Evolutionary conservation across 2,329 filamentous ascomycete genomes (phyloP).

Genomic region (Triangularia setosa): DNA sequence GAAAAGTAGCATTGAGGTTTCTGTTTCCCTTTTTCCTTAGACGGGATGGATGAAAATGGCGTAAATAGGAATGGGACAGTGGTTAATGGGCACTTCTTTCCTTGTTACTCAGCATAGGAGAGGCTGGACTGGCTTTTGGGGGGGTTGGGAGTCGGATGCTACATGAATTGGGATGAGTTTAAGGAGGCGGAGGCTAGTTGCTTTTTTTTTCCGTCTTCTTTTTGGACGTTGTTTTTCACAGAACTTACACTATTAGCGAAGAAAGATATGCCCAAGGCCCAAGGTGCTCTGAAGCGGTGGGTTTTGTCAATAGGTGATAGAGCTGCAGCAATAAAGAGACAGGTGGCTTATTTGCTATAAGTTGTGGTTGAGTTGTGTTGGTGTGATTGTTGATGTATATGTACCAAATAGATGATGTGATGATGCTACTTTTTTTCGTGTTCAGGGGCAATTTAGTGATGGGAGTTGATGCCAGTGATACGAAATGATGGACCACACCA

Average conservation of each 20-base stretch:
- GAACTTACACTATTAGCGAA: neutral
- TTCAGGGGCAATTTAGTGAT: neutral
- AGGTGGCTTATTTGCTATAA: neutral
- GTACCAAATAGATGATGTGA: too few species aligned
- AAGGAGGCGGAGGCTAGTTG: neutral
- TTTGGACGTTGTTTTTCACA: neutral
- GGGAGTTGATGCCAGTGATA: neutral
- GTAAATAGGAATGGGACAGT: neutral
- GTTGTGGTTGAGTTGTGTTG: neutral
- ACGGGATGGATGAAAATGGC: neutral
- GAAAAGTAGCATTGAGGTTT: neutral
- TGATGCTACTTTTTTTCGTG: neutral
- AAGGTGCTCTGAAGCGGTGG: neutral
- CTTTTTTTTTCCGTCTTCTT: neutral
- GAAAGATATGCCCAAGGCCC: neutral
- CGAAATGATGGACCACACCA: neutral
- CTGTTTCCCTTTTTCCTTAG: neutral
- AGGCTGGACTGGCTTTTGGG: neutral
- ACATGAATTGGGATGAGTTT: neutral
- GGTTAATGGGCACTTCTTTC: neutral
- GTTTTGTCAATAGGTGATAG: neutral
- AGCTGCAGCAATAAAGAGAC: neutral
- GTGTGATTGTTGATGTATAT: neutral
- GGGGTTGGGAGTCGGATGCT: neutral
- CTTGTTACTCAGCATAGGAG: neutral